These are phyloP conservation scores for Aspergillus leporis DNA, from an alignment of 495 filamentous ascomycete species.

Conservation along the genomic window DNA sequence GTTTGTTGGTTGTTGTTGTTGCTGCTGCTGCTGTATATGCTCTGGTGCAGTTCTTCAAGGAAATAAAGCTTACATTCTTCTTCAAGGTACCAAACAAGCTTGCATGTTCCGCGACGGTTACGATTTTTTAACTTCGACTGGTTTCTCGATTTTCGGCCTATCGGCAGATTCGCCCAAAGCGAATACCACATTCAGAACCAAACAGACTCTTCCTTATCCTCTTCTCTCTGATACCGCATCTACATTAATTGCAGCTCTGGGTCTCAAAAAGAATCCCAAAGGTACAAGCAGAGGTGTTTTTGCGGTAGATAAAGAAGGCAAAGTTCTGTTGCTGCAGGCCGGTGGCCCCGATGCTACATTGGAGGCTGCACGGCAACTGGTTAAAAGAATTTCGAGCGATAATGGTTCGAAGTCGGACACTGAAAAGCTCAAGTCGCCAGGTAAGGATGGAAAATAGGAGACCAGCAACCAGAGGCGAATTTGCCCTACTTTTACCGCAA, in stretches of 20 bases:
- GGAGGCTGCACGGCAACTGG: slow-evolving; percentile 43
- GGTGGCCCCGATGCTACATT: slow-evolving; percentile 54
- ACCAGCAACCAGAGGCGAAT: background rate
- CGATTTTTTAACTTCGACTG: slow-evolving; percentile 71
- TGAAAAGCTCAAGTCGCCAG: background rate
- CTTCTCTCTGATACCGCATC: slow-evolving; percentile 80
- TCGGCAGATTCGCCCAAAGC: slow-evolving; percentile 82
- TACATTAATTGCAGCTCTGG: slow-evolving; percentile 72
- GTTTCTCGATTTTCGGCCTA: slow-evolving; percentile 84
- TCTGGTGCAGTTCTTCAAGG: background rate
- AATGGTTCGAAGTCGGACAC: background rate
- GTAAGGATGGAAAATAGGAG: background rate
- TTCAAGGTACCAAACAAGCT: slow-evolving; percentile 82
- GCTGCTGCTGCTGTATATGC: background rate
- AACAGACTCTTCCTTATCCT: slow-evolving; percentile 83
- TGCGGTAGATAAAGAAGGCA: slow-evolving; percentile 71
- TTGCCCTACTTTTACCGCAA: background rate
- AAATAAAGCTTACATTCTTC: slow-evolving; percentile 3
- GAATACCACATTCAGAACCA: slow-evolving; percentile 87
- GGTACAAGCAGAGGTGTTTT: slow-evolving; percentile 87
- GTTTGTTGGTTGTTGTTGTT: background rate
- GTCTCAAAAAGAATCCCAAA: slow-evolving; percentile 71
- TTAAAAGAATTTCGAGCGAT: slow-evolving; percentile 12
- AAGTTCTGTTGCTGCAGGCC: slow-evolving; percentile 39
- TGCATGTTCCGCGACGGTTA: slow-evolving; percentile 89